Evolutionary conservation across 2,329 filamentous ascomycete genomes (phyloP).

Genomic region (Fusarium goolgardi): DNA sequence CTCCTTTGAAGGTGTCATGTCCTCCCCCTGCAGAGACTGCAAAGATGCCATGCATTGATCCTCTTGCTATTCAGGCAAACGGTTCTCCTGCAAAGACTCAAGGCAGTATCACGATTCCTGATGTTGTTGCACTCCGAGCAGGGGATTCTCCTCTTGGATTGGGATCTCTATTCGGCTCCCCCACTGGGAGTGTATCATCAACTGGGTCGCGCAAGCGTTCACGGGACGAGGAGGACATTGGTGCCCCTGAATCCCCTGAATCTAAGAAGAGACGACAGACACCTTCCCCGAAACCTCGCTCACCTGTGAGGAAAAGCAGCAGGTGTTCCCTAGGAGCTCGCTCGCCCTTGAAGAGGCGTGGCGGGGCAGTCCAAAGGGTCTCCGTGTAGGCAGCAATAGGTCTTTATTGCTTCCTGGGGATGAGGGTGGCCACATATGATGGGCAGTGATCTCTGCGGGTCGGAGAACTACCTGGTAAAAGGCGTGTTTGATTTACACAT

Average conservation of each 20-base stretch:
- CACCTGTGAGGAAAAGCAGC: conserved; percentile 21
- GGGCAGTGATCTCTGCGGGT: conserved; percentile 25
- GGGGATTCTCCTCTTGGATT: neutral
- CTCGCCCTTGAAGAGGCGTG: neutral
- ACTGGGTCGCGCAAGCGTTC: neutral
- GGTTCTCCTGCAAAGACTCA: neutral
- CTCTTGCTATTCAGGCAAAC: neutral
- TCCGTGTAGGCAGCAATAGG: neutral
- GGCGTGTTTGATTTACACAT: conserved; percentile 5
- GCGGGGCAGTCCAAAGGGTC: neutral
- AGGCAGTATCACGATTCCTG: neutral
- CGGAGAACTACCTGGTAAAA: conserved; percentile 10
- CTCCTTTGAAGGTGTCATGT: neutral
- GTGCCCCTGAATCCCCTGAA: no score
- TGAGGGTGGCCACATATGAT: neutral
- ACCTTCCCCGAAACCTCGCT: neutral
- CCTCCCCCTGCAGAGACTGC: neutral
- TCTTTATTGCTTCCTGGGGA: conserved; percentile 3
- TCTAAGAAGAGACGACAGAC: neutral
- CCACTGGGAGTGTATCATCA: neutral
- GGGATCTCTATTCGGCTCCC: neutral
- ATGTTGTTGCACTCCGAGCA: neutral
- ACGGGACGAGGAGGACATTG: neutral
- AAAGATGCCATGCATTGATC: no score
- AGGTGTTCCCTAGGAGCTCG: neutral